Evolutionary conservation across 179 eudicot species (phyloP), one percentile per base, ranked within the genome.

Genomic region (Heliamphora pulchella): DNA sequence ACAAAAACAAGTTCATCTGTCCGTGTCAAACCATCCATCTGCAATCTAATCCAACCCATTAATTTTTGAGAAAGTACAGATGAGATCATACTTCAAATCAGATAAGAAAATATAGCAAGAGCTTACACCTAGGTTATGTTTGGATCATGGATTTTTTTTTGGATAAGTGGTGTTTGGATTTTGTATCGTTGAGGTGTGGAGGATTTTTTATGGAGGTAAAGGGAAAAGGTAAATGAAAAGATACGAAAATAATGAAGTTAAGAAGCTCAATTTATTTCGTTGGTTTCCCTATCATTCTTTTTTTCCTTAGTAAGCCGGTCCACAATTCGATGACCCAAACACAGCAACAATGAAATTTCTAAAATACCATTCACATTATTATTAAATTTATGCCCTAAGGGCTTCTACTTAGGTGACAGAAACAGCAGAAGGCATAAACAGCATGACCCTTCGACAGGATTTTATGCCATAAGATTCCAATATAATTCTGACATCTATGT

Each of bases 11-110:
- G 98, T 79, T 96, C 99, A 83, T 94, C 90, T 79, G 98, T 91
- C 89, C 82, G 85, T 39, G 89, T 96, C 89, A 96, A 88, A 72
- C 98, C 98, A 92, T 96, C 99, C 99, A 96, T 96, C 99, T 96
- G 97, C 91, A 87, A 80, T 81, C 20, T 71, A 84, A 66, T 50
- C 74, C 57, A 76, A 77, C n/a, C 20, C 44, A 79, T 77, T n/a
- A 83, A 22, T 15, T 43, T 46, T 74, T 1, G 2, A 57, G 58
- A 8, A 47, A n/a, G 59, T 54, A 57, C 41, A 44, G 15, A 5
- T 72, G 39, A 73, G 73, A 73, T 48, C 43, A n/a, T 20, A 31
- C 13, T 63, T 53, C 1, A 75, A 58, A 11, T 65, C 8, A 13
- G 58, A 47, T 44, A 76, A 76, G 10, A 5, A 76, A 64, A 2